phyloP scores from a whole-genome alignment of 352 stramenopile genomes.

The Thalassiosira ordinaria region DNA sequence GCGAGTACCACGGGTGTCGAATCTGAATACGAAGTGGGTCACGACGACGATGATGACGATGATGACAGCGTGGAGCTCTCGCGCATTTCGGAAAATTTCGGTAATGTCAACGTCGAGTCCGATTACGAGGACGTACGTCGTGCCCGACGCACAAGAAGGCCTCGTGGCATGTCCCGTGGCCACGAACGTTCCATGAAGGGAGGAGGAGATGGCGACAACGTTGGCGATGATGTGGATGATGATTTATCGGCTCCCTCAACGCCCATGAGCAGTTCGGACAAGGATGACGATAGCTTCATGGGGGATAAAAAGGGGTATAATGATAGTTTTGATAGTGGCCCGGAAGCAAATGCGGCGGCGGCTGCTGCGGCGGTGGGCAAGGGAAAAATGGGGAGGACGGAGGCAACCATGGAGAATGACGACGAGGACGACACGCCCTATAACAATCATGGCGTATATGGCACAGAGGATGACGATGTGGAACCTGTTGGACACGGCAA shows the following conservation, averaged over 20 bases:
- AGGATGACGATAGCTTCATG: slow-evolving; percentile 32
- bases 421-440: slow-evolving; percentile 38
- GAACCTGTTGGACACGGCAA: no score
- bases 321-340: no score
- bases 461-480: slow-evolving; percentile 12
- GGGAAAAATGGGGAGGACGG: not conserved
- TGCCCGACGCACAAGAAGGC: no score
- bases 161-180: no score
- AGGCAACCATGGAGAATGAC: slow-evolving; percentile 39
- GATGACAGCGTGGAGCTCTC: slow-evolving; percentile 6
- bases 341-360: no score
- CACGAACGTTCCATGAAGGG: no score
- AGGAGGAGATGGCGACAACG: no score
- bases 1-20: no score
- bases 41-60: slow-evolving; percentile 28
- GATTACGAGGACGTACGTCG: slow-evolving; percentile 45
- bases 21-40: slow-evolving; percentile 26
- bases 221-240: no score
- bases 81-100: slow-evolving; percentile 11
- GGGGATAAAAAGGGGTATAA: not conserved
- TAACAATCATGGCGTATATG: slow-evolving; percentile 10
- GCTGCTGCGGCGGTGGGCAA: no score
- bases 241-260: slow-evolving; percentile 34
- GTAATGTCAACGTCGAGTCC: slow-evolving; percentile 41
- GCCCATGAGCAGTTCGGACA: slow-evolving; percentile 22